These are phyloP conservation scores for Boletus vinaceobasis DNA, from an alignment of 768 basidiomycete species.

Conservation along the genomic window DNA sequence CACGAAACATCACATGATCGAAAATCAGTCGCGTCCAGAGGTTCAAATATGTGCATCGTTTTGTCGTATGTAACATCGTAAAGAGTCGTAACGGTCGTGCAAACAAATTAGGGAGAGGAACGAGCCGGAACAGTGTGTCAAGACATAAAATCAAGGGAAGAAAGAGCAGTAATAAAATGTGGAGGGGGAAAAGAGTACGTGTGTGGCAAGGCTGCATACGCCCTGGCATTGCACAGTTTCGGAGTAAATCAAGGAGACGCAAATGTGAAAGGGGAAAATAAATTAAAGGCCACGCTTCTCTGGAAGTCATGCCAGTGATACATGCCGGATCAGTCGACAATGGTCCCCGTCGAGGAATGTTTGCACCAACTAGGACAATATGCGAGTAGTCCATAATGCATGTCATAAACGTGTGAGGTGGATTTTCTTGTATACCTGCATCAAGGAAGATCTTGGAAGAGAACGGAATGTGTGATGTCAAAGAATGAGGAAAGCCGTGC, in stretches of 20 bases:
- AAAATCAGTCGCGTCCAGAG: slow-evolving; percentile 17
- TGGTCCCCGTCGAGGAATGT: slow-evolving; percentile 8
- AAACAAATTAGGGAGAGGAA: slow-evolving; percentile 10
- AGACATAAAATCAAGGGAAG: slow-evolving; percentile 8
- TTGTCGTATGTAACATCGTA: slow-evolving; percentile 29
- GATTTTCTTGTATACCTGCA: slow-evolving; percentile 23
- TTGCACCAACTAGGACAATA: slow-evolving; percentile 21
- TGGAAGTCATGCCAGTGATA: slow-evolving; percentile 21
- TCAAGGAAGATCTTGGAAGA: slow-evolving; percentile 5
- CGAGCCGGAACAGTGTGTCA: slow-evolving; percentile 1
- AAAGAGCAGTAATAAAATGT: slow-evolving; percentile 8
- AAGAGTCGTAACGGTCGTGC: slow-evolving; percentile 25
- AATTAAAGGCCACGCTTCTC: slow-evolving; percentile 21
- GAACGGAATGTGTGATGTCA: slow-evolving; percentile 14
- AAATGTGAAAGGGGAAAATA: slow-evolving; percentile 10
- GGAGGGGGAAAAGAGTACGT: neutral
- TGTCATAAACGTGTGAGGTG: slow-evolving; percentile 23
- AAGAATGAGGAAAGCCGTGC: slow-evolving; percentile 9
- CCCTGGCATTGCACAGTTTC: neutral
- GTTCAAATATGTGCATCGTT: slow-evolving; percentile 19
- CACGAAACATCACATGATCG: slow-evolving; percentile 20
- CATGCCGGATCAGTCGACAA: slow-evolving; percentile 14
- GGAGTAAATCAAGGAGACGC: slow-evolving; percentile 2
- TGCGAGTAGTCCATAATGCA: slow-evolving; percentile 29
- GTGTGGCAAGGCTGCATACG: neutral